Percentiles rank a stretch among this genome's conserved stretches.
phyloP scores from a whole-genome alignment of 169 alveolate species.

The Plasmodium sp. region DNA sequence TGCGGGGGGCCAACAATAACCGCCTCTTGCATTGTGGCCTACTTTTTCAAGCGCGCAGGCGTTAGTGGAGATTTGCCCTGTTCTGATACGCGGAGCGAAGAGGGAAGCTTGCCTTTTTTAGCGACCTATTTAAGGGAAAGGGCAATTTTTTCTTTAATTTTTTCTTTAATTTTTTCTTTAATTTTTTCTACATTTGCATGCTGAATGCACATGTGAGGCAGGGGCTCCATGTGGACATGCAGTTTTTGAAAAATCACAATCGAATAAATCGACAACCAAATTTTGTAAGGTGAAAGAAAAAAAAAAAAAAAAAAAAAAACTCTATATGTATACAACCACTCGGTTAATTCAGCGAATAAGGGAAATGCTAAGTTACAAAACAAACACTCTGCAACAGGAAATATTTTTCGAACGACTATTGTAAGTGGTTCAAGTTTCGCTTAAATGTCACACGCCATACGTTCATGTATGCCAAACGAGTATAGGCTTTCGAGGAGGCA shows the following conservation, averaged over 20 bases:
- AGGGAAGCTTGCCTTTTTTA: neutral
- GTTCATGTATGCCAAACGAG: neutral
- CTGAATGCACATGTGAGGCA: neutral
- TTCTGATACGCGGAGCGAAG: neutral
- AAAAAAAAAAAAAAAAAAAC: neutral
- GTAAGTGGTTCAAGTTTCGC: neutral
- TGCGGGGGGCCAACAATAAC: neutral
- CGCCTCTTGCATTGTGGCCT: neutral
- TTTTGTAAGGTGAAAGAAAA: neutral
- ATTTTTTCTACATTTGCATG: conserved; percentile 35
- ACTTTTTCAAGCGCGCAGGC: neutral
- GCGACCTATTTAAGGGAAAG: neutral
- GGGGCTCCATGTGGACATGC: conserved; percentile 26
- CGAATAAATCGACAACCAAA: conserved; percentile 39
- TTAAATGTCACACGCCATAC: neutral
- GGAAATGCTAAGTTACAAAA: neutral
- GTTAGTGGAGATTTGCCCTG: neutral
- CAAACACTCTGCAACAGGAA: neutral
- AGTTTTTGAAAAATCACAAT: conserved; percentile 14
- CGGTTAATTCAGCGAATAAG: neutral
- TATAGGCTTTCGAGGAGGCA: neutral
- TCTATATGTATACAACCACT: neutral
- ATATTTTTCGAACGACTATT: neutral
- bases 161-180: neutral
- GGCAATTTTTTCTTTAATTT: neutral